These are phyloP conservation scores for Globisporangium mamillatum DNA, from an alignment of 352 stramenopile species.

Conservation along the genomic window DNA sequence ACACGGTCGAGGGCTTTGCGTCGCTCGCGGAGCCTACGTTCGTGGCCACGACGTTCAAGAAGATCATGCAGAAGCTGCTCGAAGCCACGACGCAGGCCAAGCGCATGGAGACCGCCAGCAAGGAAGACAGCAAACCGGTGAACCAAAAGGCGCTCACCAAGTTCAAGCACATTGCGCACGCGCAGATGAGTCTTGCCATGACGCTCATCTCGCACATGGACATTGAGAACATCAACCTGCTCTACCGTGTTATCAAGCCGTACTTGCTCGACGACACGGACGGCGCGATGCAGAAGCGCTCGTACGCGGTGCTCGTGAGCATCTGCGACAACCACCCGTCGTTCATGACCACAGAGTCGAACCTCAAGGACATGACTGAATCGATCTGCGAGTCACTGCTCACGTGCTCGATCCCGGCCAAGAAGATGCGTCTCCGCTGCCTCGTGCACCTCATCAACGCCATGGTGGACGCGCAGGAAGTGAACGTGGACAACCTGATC, in stretches of 20 bases:
- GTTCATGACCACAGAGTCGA: slow-evolving; percentile 73
- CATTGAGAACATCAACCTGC: slow-evolving; percentile 62
- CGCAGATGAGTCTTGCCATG: slow-evolving; percentile 77
- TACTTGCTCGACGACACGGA: slow-evolving; percentile 86
- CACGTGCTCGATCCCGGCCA: slow-evolving; percentile 93
- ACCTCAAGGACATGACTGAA: slow-evolving; percentile 91
- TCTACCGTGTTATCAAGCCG: slow-evolving; percentile 89
- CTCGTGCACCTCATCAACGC: slow-evolving; percentile 78
- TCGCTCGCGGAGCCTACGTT: slow-evolving; percentile 65
- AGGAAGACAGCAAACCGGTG: slow-evolving; percentile 22
- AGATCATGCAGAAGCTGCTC: slow-evolving; percentile 88
- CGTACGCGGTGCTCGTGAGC: slow-evolving; percentile 80
- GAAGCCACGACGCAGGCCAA: slow-evolving; percentile 82
- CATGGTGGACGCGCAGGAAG: slow-evolving; percentile 71
- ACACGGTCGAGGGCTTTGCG: slow-evolving; percentile 83
- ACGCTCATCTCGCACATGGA: slow-evolving; percentile 80
- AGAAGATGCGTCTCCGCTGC: slow-evolving; percentile 94
- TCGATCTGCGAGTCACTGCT: slow-evolving; percentile 93
- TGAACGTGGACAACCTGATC: slow-evolving; percentile 82
- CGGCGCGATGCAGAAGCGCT: slow-evolving; percentile 86
- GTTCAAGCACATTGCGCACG: slow-evolving; percentile 64
- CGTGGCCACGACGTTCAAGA: slow-evolving; percentile 76
- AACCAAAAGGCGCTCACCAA: slow-evolving; percentile 46
- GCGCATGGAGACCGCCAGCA: slow-evolving; percentile 42
- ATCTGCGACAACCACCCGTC: slow-evolving; percentile 84